These are phyloP conservation scores for Phytopythium mirpurense DNA, from an alignment of 352 stramenopile genomes.

Conservation along the genomic window DNA sequence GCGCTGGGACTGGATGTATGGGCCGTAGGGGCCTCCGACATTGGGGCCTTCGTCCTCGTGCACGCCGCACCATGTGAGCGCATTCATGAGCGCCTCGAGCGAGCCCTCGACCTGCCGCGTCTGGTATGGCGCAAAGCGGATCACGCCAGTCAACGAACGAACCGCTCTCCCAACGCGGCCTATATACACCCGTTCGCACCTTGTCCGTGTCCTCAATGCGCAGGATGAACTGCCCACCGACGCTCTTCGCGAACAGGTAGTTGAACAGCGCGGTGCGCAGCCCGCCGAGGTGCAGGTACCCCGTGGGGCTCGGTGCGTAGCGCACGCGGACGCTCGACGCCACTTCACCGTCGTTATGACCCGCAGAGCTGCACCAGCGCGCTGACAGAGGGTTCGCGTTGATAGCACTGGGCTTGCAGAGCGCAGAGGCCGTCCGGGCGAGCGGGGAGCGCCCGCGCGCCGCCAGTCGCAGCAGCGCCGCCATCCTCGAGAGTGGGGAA, in stretches of 20 bases:
- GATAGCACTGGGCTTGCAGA: neutral
- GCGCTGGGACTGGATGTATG: conserved; percentile 97
- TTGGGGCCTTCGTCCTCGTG: conserved; percentile 97
- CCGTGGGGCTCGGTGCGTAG: conserved; percentile 89
- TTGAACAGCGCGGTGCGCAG: conserved; percentile 92
- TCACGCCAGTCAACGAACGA: neutral
- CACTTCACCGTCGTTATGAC: neutral
- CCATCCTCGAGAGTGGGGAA: neutral
- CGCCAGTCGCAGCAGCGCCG: conserved; percentile 5
- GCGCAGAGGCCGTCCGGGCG: neutral
- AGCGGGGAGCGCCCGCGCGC: neutral
- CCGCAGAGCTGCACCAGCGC: conserved; percentile 2
- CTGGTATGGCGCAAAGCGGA: conserved; percentile 12
- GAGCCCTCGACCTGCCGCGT: conserved; percentile 85
- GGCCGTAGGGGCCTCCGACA: conserved; percentile 85
- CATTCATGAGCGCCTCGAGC: conserved; percentile 78
- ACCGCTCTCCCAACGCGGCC: no score
- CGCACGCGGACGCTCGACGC: conserved; percentile 53
- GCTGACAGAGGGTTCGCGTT: neutral
- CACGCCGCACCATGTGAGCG: conserved; percentile 93
- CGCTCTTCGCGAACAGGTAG: conserved; percentile 87
- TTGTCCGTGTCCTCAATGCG: conserved; percentile 93
- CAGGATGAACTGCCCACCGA: conserved; percentile 83
- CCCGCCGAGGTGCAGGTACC: conserved; percentile 87
- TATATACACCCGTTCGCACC: conserved; percentile 17